A percentile compares a stretch with the other conserved stretches of the same genome.
These are phyloP conservation scores for Trichosporon sp. DNA, from an alignment of 1,284 basidiomycete genomes.

Conservation along the genomic window DNA sequence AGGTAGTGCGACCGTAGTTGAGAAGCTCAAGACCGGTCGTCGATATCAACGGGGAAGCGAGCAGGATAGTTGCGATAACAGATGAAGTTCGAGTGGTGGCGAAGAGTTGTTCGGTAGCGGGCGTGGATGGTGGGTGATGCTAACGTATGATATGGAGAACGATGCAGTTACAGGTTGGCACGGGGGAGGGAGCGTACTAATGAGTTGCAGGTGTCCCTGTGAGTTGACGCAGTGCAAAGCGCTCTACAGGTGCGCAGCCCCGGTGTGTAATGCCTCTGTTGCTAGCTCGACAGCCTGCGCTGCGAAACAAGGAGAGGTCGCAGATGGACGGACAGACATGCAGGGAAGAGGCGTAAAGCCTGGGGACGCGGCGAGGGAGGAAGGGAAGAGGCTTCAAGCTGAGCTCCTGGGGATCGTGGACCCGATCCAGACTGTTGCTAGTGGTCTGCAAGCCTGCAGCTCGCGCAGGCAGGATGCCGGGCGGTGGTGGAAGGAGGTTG, in stretches of 20 bases:
- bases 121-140: conserved; percentile 3
- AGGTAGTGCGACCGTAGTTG: not conserved
- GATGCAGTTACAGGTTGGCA: not conserved
- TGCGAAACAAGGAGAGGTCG: not conserved
- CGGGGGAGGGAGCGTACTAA: not conserved
- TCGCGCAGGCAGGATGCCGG: too few species aligned
- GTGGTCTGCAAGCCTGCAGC: not conserved
- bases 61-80: not conserved
- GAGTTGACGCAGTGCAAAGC: not conserved
- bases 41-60: conserved; percentile 4
- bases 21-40: not conserved
- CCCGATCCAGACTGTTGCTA: not conserved
- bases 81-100: not conserved
- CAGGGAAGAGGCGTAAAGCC: not conserved
- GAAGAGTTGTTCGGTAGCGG: not conserved
- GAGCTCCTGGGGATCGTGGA: not conserved
- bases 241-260: not conserved
- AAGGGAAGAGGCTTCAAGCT: not conserved
- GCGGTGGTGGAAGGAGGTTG: not conserved
- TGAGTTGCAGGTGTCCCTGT: not conserved
- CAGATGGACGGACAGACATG: not conserved
- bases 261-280: not conserved
- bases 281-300: not conserved
- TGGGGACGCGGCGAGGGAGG: not conserved
- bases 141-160: not conserved